Conservation (phyloP, 306 rosid genomes). For the Hylodesmum podocarpum region DNA sequence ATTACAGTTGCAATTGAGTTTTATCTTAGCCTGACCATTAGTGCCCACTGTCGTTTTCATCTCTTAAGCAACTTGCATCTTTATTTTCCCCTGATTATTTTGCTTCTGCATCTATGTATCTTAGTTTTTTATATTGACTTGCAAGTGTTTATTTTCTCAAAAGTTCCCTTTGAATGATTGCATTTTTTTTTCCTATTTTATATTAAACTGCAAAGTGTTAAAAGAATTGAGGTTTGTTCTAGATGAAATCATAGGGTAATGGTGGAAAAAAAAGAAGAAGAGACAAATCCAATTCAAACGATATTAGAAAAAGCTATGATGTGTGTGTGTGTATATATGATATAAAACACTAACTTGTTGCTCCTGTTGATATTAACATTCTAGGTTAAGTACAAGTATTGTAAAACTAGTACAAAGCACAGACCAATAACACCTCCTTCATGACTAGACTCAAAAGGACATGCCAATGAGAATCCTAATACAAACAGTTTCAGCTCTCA, state of each 20-base stretch:
- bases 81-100: not conserved
- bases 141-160: not conserved
- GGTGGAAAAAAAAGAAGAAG: not conserved
- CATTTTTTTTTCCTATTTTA: not conserved
- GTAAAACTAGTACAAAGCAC: not conserved
- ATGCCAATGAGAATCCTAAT: not conserved
- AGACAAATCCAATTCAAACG: not conserved
- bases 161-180: not conserved
- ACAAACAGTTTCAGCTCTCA: not conserved
- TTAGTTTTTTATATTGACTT: slow-evolving; percentile 7
- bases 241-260: slow-evolving; percentile 3
- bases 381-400: not conserved
- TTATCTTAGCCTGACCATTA: not conserved
- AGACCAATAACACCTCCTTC: not conserved
- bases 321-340: not conserved
- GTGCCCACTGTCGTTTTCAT: not conserved
- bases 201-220: not conserved
- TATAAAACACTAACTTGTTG: not conserved
- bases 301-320: not conserved
- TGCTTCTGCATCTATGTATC: slow-evolving; percentile 7
- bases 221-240: not conserved
- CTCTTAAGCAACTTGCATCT: not conserved
- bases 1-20: slow-evolving; percentile 15
- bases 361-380: not conserved
- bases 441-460: not conserved